A percentile compares a stretch with the other conserved stretches of the same genome.
Evolutionary conservation across 2,329 filamentous ascomycete species (phyloP).

Genomic region (Arachnomyces sp.): DNA sequence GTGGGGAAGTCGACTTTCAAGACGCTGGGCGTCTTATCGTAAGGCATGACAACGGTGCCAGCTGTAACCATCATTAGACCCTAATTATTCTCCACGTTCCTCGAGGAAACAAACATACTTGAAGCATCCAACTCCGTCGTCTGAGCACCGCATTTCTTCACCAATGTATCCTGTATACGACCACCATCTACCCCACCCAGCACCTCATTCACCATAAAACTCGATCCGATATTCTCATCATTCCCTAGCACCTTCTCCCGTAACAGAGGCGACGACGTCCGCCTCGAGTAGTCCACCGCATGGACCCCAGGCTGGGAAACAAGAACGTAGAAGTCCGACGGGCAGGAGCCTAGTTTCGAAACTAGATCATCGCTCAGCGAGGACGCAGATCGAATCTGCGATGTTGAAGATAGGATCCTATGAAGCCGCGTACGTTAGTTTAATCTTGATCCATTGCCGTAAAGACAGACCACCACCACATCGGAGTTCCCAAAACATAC

Average conservation of each 20-base stretch:
- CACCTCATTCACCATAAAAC: slow-evolving; percentile 46
- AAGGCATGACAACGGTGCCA: slow-evolving; percentile 30
- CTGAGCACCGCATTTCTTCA: slow-evolving; percentile 40
- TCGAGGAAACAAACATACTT: slow-evolving; percentile 21
- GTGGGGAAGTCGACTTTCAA: slow-evolving; percentile 39
- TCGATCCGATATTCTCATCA: slow-evolving; percentile 47
- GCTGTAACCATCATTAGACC: slow-evolving; percentile 22
- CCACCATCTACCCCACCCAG: slow-evolving; percentile 40
- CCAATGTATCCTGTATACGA: slow-evolving; percentile 35
- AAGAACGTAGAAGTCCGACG: slow-evolving; percentile 67
- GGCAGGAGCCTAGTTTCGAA: slow-evolving; percentile 53
- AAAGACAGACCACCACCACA: neutral
- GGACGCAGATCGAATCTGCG: slow-evolving; percentile 36
- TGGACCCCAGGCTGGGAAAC: slow-evolving; percentile 69
- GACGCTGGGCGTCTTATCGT: slow-evolving; percentile 32
- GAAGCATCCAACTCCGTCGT: slow-evolving; percentile 36
- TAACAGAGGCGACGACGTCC: slow-evolving; percentile 46
- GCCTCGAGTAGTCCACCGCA: slow-evolving; percentile 55
- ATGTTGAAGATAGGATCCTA: slow-evolving; percentile 33
- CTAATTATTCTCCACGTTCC: slow-evolving; percentile 1
- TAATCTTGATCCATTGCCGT: slow-evolving; percentile 4
- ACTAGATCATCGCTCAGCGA: slow-evolving; percentile 36
- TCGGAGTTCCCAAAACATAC: slow-evolving; percentile 46
- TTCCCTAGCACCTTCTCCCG: slow-evolving; percentile 41
- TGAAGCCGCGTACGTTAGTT: slow-evolving; percentile 19